Evolutionary conservation across 2,329 filamentous ascomycete genomes (phyloP), one percentile per base, ranked within the genome.

Genomic region (Parastagonospora avenae): DNA sequence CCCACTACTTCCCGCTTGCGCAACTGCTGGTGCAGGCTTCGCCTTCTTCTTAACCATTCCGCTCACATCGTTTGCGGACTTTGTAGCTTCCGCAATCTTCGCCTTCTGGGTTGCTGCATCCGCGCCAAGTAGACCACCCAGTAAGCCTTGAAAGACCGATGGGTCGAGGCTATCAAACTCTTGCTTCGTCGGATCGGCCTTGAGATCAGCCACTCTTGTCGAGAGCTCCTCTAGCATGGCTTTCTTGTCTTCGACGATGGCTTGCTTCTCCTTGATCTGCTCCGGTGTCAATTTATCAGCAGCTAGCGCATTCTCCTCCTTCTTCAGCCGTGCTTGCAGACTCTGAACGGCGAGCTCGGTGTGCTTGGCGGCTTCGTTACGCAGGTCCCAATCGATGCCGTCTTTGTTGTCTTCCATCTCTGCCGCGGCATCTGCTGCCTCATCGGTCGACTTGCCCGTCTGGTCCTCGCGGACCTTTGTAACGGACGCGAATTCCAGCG

Each of bases 401-500:
- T 79, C 76, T 76, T 84, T 60, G 51, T 63, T 45, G 48, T 74
- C 67, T 28, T 76, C 76, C 11, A 72, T 73, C n/a, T 55, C 30
- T 24, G 53, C 42, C 10, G 52, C 27, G 15, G 11, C 4, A 28
- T 75, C 74, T 10, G 73, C 72, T 24, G 58, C 24, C 7, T 54
- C 55, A 8, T 63, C 61, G 40, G 76, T 75, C 16, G 68, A 73
- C 28, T 63, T 46, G 16, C 77, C 77, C 10, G 68, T 60, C 46
- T 79, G 76, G 38, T 83, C 80, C 12, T 82, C 82, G 10, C 80
- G 75, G 1, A 83, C 80, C 14, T 80, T 81, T 5, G 87, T 90
- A 39, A 94, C 85, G 0, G 91, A 94, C 4, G 91, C 91, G 63
- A 97, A 97, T 70, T 99, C 94, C 27, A 99, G 83, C 0, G 94